A percentile compares a stretch with the other conserved stretches of the same genome.
Evolutionary conservation across 495 filamentous ascomycete genomes (phyloP).

Genomic region (Aspergillus egyptiacus): DNA sequence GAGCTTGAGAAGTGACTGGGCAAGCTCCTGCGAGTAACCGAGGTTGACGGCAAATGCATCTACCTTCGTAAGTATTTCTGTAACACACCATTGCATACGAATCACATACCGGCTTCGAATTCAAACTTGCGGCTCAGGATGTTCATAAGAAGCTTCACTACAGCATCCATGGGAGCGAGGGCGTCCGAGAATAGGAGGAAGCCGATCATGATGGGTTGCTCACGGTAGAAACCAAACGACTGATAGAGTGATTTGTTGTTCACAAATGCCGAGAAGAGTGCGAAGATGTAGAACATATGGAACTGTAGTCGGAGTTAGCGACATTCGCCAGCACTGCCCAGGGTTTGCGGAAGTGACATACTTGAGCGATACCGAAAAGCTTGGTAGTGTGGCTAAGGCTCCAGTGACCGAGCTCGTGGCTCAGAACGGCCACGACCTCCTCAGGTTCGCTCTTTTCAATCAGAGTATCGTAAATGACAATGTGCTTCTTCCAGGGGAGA

Average conservation of each 20-base stretch:
- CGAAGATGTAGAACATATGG: constrained; percentile 95
- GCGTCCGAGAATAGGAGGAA: constrained; percentile 96
- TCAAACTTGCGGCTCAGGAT: constrained; percentile 89
- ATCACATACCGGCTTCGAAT: constrained; percentile 76
- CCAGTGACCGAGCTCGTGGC: constrained; percentile 97
- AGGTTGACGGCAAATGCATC: constrained; percentile 79
- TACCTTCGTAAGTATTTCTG: constrained; percentile 14
- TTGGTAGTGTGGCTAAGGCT: constrained; percentile 89
- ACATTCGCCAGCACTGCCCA: not conserved
- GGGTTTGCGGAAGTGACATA: constrained; percentile 30
- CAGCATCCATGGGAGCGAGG: constrained; percentile 80
- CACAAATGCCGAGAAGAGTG: constrained; percentile 93
- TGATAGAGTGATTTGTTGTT: constrained; percentile 87
- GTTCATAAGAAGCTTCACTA: constrained; percentile 94
- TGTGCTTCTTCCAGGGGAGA: constrained; percentile 99
- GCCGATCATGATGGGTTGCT: constrained; percentile 89
- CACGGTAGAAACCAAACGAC: constrained; percentile 80
- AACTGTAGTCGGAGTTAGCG: constrained; percentile 41
- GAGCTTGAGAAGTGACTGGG: constrained; percentile 85
- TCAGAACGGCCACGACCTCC: constrained; percentile 91
- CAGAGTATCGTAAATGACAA: constrained; percentile 96
- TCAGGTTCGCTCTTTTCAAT: constrained; percentile 88
- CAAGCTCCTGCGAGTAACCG: constrained; percentile 81
- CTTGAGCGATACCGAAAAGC: constrained; percentile 83
- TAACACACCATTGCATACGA: not conserved